Evolutionary conservation across 495 filamentous ascomycete genomes (phyloP).

Genomic region (Tuber indicum): DNA sequence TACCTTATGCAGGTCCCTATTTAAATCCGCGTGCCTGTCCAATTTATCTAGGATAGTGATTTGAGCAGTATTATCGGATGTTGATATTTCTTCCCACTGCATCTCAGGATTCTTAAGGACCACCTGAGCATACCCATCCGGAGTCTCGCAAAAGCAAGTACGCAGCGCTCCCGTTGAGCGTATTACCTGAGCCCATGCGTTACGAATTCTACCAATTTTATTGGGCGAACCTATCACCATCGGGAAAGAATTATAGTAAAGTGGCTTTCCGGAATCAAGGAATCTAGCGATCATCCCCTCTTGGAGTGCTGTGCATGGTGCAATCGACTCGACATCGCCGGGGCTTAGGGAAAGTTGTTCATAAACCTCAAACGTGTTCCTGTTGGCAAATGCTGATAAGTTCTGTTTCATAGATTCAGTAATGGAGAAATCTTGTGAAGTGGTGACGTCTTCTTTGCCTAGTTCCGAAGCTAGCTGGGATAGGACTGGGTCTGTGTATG

Average conservation of each 20-base stretch:
- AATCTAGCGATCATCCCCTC: slow-evolving; percentile 71
- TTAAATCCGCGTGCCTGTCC: slow-evolving; percentile 47
- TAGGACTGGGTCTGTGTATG: slow-evolving; percentile 49
- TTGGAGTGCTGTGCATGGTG: slow-evolving; percentile 72
- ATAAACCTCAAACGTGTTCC: slow-evolving; percentile 48
- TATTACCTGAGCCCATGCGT: slow-evolving; percentile 51
- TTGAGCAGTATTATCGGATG: slow-evolving; percentile 31
- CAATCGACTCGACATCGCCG: slow-evolving; percentile 59
- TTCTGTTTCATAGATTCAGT: slow-evolving; percentile 48
- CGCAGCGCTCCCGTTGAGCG: slow-evolving; percentile 55
- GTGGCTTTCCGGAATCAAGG: slow-evolving; percentile 47
- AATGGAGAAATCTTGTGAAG: slow-evolving; percentile 34
- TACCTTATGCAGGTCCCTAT: slow-evolving; percentile 40
- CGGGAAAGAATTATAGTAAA: slow-evolving; percentile 67
- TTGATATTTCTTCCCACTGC: slow-evolving; percentile 48
- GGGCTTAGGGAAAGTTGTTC: slow-evolving; percentile 46
- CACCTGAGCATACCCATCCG: slow-evolving; percentile 67
- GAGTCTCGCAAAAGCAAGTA: slow-evolving; percentile 58
- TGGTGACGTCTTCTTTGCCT: slow-evolving; percentile 29
- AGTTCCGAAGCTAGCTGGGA: slow-evolving; percentile 46
- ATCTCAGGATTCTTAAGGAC: slow-evolving; percentile 48
- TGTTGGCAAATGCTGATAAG: slow-evolving; percentile 55
- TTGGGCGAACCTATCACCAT: slow-evolving; percentile 49
- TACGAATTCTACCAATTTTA: slow-evolving; percentile 46
- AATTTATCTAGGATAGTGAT: slow-evolving; percentile 40